Conservation (phyloP, 2,329 filamentous ascomycete species). For the Microcyclospora tardicrescens region DNA sequence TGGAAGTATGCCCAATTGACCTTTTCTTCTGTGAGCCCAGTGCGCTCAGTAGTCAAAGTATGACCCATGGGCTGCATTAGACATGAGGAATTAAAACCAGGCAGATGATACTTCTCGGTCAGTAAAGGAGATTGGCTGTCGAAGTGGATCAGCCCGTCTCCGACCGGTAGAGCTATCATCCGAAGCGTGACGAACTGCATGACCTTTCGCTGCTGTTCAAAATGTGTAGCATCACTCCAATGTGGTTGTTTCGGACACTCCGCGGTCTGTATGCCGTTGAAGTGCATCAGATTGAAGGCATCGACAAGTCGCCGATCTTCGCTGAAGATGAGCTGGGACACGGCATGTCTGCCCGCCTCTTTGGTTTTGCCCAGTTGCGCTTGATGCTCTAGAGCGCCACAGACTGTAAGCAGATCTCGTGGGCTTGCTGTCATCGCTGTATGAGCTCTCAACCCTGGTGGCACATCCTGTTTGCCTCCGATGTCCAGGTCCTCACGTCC, state of each 20-base stretch:
- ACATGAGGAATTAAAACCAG: slow-evolving; percentile 84
- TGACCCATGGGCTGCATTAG: slow-evolving; percentile 85
- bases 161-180: slow-evolving; percentile 77
- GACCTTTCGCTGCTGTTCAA: slow-evolving; percentile 85
- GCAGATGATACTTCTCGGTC: slow-evolving; percentile 81
- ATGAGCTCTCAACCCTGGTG: not conserved
- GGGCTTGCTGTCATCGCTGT: not conserved
- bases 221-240: slow-evolving; percentile 73
- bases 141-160: slow-evolving; percentile 77
- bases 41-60: slow-evolving; percentile 83
- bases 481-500: slow-evolving; percentile 60
- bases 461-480: not conserved
- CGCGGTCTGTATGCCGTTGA: slow-evolving; percentile 65
- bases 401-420: slow-evolving; percentile 69
- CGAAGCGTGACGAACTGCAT: slow-evolving; percentile 76
- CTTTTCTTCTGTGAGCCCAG: slow-evolving; percentile 83
- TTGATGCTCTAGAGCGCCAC: slow-evolving; percentile 50
- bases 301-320: slow-evolving; percentile 85
- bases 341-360: slow-evolving; percentile 61
- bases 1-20: slow-evolving; percentile 99
- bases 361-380: slow-evolving; percentile 63
- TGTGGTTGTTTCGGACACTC: slow-evolving; percentile 60
- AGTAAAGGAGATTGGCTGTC: slow-evolving; percentile 75
- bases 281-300: slow-evolving; percentile 72
- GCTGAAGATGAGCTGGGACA: slow-evolving; percentile 78